Evolutionary conservation across 495 filamentous ascomycete genomes (phyloP).

Genomic region (Aspergillus mulundensis): DNA sequence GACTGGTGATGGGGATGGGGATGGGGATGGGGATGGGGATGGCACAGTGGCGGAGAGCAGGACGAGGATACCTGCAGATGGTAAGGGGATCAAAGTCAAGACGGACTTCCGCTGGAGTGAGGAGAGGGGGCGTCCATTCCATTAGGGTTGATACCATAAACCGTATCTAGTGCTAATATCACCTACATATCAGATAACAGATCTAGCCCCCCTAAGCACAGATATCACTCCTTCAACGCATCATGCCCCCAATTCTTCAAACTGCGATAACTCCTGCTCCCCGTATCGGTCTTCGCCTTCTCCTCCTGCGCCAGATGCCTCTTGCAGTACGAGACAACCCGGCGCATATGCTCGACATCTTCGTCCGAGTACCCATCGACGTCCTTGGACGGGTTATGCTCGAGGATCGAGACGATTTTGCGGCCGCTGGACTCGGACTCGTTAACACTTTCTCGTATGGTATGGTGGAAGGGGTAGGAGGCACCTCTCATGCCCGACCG

Average conservation of each 20-base stretch:
- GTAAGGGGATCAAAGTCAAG: too few species aligned
- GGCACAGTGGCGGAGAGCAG: too few species aligned
- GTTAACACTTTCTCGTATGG: background rate
- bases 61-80: too few species aligned
- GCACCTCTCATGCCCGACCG: conserved; percentile 60
- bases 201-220: too few species aligned
- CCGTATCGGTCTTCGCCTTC: conserved; percentile 50
- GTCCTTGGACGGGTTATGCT: conserved; percentile 56
- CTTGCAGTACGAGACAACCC: conserved; percentile 61
- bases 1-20: too few species aligned
- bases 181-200: too few species aligned
- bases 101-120: too few species aligned
- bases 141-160: too few species aligned
- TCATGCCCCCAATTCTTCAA: conserved; percentile 72
- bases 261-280: conserved; percentile 54
- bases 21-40: too few species aligned
- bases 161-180: too few species aligned
- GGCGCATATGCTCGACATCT: conserved; percentile 62
- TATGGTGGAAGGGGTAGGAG: background rate
- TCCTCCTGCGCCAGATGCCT: conserved; percentile 63
- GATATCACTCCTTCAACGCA: conserved; percentile 44
- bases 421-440: too few species aligned
- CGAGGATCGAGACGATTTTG: conserved; percentile 61
- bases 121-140: too few species aligned
- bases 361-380: conserved; percentile 49